Percentiles rank a stretch among this genome's conserved stretches.
phyloP scores from a whole-genome alignment of 345 rosid species.

The Ceriops zippeliana region DNA sequence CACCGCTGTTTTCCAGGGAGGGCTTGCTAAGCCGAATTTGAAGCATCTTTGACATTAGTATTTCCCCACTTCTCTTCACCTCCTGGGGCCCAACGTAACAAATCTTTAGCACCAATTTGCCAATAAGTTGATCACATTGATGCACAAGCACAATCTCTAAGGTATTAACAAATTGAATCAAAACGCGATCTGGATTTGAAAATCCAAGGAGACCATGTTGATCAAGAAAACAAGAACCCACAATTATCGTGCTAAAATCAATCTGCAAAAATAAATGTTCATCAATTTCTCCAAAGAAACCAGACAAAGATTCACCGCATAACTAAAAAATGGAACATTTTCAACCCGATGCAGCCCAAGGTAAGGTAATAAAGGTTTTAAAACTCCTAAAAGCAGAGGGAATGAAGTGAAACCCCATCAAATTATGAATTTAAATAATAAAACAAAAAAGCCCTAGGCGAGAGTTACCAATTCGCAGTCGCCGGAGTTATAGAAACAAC shows the following conservation, averaged over 20 bases:
- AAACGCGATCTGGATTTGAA: too few relatives aligned
- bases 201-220: too few relatives aligned
- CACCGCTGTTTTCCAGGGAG: constrained; percentile 40
- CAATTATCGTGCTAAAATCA: too few relatives aligned
- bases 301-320: not conserved
- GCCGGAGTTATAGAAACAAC: too few relatives aligned
- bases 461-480: not conserved
- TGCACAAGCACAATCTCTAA: not conserved
- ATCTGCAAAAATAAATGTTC: too few relatives aligned
- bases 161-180: too few relatives aligned
- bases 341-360: not conserved
- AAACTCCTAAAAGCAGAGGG: not conserved
- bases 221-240: too few relatives aligned
- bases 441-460: not conserved
- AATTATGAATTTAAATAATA: too few relatives aligned
- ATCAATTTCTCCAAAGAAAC: not conserved
- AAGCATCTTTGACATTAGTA: constrained; percentile 44
- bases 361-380: not conserved
- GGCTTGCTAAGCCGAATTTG: constrained; percentile 78
- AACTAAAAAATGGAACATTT: not conserved
- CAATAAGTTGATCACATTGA: not conserved
- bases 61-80: not conserved
- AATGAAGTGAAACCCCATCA: not conserved
- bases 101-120: not conserved
- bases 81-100: not conserved